phyloP scores from a whole-genome alignment of 176 grass and related monocot species.

The Eremochloa ophiuroides region DNA sequence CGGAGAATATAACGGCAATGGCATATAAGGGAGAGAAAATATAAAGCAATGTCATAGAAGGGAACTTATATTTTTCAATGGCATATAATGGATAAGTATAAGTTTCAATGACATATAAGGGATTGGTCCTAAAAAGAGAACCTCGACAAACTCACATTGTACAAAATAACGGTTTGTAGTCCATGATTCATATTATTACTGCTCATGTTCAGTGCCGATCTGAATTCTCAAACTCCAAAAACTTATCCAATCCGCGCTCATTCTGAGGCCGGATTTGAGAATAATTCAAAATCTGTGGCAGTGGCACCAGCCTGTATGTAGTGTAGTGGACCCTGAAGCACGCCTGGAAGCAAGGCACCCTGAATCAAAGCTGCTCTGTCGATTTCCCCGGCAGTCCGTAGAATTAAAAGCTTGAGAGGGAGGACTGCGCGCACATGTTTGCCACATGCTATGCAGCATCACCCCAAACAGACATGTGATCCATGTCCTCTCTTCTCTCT shows the following conservation, averaged over 20 bases:
- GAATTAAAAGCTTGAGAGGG: neutral
- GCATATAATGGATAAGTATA: too few relatives aligned
- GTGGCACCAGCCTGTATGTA: neutral
- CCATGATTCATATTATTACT: neutral
- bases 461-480: neutral
- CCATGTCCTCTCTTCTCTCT: neutral
- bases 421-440: conserved; percentile 1
- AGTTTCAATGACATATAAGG: too few relatives aligned
- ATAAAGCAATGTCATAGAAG: too few relatives aligned
- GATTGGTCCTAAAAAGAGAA: neutral
- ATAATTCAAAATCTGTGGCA: neutral
- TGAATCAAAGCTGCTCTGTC: neutral
- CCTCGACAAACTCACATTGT: neutral
- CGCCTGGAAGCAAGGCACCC: neutral
- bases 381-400: neutral
- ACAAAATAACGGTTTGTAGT: neutral
- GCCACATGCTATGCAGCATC: conserved; percentile 4
- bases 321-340: neutral
- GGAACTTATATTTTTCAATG: too few relatives aligned
- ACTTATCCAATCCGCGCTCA: neutral
- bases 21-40: too few relatives aligned
- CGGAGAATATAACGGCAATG: too few relatives aligned
- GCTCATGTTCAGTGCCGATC: neutral
- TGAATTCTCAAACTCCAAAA: neutral
- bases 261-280: neutral